Percentiles rank a stretch among this genome's conserved stretches.
Evolutionary conservation across 2,329 filamentous ascomycete genomes (phyloP).

Genomic region (Fusarium nisikadoi): DNA sequence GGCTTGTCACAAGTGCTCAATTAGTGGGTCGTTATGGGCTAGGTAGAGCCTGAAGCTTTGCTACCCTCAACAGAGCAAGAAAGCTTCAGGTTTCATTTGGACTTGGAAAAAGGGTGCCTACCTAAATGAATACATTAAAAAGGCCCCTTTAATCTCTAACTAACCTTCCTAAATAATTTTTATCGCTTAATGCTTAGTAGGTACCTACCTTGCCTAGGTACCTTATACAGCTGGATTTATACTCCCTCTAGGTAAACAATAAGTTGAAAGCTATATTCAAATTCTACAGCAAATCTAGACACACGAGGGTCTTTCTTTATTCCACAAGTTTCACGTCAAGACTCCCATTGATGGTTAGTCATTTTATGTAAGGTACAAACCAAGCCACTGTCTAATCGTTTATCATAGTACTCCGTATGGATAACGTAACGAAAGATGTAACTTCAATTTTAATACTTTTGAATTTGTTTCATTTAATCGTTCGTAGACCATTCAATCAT

Average conservation of each 20-base stretch:
- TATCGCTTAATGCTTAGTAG: no score
- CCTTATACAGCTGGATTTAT: neutral
- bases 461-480: neutral
- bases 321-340: neutral
- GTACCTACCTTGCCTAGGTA: no score
- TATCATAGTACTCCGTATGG: no score
- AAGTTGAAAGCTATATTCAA: neutral
- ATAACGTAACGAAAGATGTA: no score
- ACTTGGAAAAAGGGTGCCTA: neutral
- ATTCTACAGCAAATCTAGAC: neutral
- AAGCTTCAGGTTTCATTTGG: neutral
- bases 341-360: neutral
- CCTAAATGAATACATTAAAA: neutral
- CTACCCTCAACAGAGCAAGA: neutral
- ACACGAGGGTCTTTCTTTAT: no score
- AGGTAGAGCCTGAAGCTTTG: slow-evolving; percentile 1
- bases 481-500: slow-evolving; percentile 1
- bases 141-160: neutral
- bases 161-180: neutral
- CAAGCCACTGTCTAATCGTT: neutral
- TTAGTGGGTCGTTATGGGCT: slow-evolving; percentile 20
- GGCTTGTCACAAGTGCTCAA: neutral
- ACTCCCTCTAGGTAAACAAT: neutral
- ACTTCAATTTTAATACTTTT: neutral
- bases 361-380: neutral